These are phyloP conservation scores for Mycena kentingensis DNA, from an alignment of 768 basidiomycete species.

Conservation along the genomic window DNA sequence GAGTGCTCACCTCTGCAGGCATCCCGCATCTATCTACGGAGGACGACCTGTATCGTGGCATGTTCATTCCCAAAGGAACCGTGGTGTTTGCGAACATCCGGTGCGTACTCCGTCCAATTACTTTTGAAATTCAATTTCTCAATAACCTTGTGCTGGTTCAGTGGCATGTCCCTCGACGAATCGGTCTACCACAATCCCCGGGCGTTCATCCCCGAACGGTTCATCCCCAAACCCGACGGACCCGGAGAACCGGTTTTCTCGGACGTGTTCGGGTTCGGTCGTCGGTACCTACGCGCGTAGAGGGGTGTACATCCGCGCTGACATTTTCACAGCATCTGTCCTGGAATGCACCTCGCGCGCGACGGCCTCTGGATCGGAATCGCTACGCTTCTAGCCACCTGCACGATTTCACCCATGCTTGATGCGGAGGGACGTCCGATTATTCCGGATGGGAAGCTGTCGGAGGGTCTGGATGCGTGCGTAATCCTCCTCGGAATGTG, in stretches of 20 bases:
- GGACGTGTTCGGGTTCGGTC: slow-evolving; percentile 15
- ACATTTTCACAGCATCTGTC: slow-evolving; percentile 40
- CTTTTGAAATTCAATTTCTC: no score
- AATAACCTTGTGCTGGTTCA: no score
- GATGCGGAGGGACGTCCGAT: slow-evolving; percentile 38
- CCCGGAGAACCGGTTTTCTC: slow-evolving; percentile 6
- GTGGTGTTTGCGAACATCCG: slow-evolving; percentile 37
- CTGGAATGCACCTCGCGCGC: slow-evolving; percentile 49
- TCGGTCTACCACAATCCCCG: slow-evolving; percentile 28
- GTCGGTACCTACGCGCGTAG: slow-evolving; percentile 1
- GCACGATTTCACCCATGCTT: slow-evolving; percentile 43
- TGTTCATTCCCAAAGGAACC: slow-evolving; percentile 37
- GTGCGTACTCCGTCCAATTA: no score
- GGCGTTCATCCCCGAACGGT: slow-evolving; percentile 32
- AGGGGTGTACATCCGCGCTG: background rate
- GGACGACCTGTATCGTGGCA: slow-evolving; percentile 38
- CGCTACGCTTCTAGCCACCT: slow-evolving; percentile 46
- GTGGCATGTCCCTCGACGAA: slow-evolving; percentile 32
- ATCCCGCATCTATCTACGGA: slow-evolving; percentile 34
- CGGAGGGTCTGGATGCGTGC: slow-evolving; percentile 47
- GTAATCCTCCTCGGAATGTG: no score
- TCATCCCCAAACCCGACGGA: slow-evolving; percentile 15
- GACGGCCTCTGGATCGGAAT: slow-evolving; percentile 49
- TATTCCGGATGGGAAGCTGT: slow-evolving; percentile 42
- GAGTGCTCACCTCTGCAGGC: slow-evolving; percentile 15